Percentiles rank a stretch among this genome's conserved stretches.
Evolutionary conservation across 768 basidiomycete species (phyloP).

Genomic region (Podaxis sp.): DNA sequence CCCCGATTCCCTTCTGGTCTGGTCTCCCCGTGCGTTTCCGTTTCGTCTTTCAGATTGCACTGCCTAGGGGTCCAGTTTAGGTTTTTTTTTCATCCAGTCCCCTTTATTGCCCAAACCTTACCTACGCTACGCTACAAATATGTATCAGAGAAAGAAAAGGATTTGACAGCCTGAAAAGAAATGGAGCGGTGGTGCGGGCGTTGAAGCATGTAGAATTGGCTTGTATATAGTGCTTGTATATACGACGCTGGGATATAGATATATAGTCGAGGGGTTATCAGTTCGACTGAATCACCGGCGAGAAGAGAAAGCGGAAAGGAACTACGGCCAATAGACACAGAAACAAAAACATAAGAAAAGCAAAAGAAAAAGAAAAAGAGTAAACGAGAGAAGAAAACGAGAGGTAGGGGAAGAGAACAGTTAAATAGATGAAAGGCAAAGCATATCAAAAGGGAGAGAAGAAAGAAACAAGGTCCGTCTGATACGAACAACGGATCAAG

Average conservation of each 20-base stretch:
- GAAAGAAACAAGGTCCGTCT: slow-evolving; percentile 8
- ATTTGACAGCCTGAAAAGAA: neutral
- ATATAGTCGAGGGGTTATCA: neutral
- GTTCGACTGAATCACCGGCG: slow-evolving; percentile 1
- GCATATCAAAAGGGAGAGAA: neutral
- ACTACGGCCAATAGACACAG: neutral
- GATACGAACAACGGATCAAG: slow-evolving; percentile 17
- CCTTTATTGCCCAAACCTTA: neutral
- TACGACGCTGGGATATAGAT: slow-evolving; percentile 2
- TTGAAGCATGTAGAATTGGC: neutral
- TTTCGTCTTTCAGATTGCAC: too few relatives aligned
- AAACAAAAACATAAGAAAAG: neutral
- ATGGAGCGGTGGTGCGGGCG: neutral
- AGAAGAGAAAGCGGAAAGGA: neutral
- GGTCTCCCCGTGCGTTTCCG: too few relatives aligned
- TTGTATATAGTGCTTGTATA: neutral
- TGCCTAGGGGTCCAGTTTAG: neutral
- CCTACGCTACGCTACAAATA: slow-evolving; percentile 1
- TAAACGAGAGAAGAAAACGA: neutral
- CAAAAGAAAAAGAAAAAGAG: neutral
- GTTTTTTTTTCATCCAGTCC: neutral
- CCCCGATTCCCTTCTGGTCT: neutral
- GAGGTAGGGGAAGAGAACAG: neutral
- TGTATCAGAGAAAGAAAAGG: neutral
- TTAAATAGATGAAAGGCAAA: neutral